Base-by-base conservation (phyloP, 257 asterid genomes). In the Solanum etuberosum region DNA sequence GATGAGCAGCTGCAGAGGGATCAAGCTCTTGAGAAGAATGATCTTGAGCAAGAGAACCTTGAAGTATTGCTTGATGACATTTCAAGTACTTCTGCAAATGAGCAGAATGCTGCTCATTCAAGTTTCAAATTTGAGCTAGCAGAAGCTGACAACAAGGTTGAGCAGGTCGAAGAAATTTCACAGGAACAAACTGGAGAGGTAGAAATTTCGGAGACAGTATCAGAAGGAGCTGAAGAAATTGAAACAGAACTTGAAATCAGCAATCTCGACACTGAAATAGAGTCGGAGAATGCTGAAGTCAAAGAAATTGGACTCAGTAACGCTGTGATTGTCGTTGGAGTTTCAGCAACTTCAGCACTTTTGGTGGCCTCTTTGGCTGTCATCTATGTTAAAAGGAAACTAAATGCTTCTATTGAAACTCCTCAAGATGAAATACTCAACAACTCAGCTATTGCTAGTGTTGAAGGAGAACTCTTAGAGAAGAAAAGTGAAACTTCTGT, bases 351-450 rank as follows among this genome's bases (percentile, higher is more conserved):
- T 40, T 77, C 89, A 80, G 12, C 86, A 27, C 38, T 78, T 43
- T 10, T 89, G 25, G 83, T 90, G 48, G 87, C 90, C 85, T 92
- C 90, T 84, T 71, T 93, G 54, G 93, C 88, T 80, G 72, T 89
- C 67, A 8, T 92, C 27, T 32, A 86, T 84, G 80, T 43, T 51
- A 43, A 85, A 38, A 90, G 85, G 84, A 87, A 87, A 90, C 46
- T 80, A 71, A 89, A 87, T 81, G 83, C 84, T 48, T 85, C 88
- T 32, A 83, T 46, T 34, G 86, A 51, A 87, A 67, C 88, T 23
- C 85, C 84, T 77, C 25, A 63, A 80, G 88, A 76, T 86, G 89
- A 16, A 77, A 70, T 43, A 77, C 10, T 12, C 16, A 74, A 54
- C 63, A 59, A 23, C 32, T 6, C 29, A 2, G 86, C 54, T 23